Evolutionary conservation across 2,329 filamentous ascomycete genomes (phyloP).

Genomic region (Didymella pomorum): DNA sequence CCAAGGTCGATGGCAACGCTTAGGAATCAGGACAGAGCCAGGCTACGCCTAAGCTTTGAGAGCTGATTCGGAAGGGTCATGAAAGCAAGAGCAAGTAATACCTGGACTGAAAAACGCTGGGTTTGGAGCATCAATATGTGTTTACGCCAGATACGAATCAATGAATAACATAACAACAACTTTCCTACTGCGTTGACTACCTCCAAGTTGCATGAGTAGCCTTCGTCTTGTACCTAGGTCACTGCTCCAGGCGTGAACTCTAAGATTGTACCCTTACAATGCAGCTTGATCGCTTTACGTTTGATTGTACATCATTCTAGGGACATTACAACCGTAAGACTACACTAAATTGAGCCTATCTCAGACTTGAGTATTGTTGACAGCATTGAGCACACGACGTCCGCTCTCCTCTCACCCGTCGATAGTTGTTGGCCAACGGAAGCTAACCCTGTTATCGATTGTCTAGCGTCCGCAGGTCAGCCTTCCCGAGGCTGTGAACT

Average conservation of each 20-base stretch:
- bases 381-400: constrained; percentile 2
- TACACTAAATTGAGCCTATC: not conserved
- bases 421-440: constrained; percentile 17
- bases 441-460: constrained; percentile 34
- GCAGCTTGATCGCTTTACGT: not conserved
- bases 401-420: constrained; percentile 22
- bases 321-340: not conserved
- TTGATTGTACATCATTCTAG: not conserved
- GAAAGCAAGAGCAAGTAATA: constrained; percentile 21
- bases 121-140: constrained; percentile 24
- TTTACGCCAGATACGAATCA: constrained; percentile 42
- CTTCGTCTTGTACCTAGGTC: not conserved
- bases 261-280: not conserved
- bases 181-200: not conserved
- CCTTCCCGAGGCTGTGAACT: constrained; percentile 30
- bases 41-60: constrained; percentile 46
- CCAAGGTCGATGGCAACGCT: constrained; percentile 55
- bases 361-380: not conserved
- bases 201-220: not conserved
- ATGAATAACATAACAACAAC: constrained; percentile 34
- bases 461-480: constrained; percentile 29
- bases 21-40: constrained; percentile 52
- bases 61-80: constrained; percentile 15
- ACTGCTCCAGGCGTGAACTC: not conserved
- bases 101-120: constrained; percentile 27